Base-by-base conservation (phyloP, 2,329 filamentous ascomycete genomes). In the Fusarium sp. region DNA sequence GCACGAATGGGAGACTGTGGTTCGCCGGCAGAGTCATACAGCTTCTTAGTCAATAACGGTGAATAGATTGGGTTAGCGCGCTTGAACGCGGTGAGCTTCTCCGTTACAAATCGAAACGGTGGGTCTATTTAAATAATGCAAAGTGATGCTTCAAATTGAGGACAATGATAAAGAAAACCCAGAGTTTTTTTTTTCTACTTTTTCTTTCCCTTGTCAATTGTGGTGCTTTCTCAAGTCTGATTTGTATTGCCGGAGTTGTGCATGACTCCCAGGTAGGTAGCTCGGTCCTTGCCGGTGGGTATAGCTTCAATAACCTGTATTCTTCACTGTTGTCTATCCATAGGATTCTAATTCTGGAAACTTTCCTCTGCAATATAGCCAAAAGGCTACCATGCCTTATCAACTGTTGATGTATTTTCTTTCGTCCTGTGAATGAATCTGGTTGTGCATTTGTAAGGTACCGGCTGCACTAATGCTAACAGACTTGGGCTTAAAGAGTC, bases 21-120 rank as follows among this genome's bases (percentile, higher is more conserved):
- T 71, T 71, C 53, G 67, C 68, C 68, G 68, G 28, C 39, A 55
- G 68, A 69, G 68, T 71, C 68, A 71, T 62, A 56, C 28, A 22
- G 42, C 26, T 20, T 18, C 53, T 33, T 43, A 26, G 26, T 48
- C 7, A 18, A 52, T 48, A 48, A 71, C 59, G 63, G 68, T 58
- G n/a, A 38, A 51, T 48, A 20, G n/a, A 60, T 51, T n/a, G 1
- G 63, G 68, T 58, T 70, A 69, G 67, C 54, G 50, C 13, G 11
- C 2, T 24, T 33, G 11, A 31, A 11, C 8, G 10, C 43, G 46
- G 38, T 18, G 10, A 39, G 5, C 13, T 11, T 7, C 7, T 6
- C 7, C 6, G 24, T 63, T 48, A 50, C 44, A 64, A 51, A 65
- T 65, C n/a, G 4, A 38, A 43, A 65, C 54, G 42, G 42, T 65